Conservation (phyloP, 164 flowering plant species). For the Echeveria elegans region DNA sequence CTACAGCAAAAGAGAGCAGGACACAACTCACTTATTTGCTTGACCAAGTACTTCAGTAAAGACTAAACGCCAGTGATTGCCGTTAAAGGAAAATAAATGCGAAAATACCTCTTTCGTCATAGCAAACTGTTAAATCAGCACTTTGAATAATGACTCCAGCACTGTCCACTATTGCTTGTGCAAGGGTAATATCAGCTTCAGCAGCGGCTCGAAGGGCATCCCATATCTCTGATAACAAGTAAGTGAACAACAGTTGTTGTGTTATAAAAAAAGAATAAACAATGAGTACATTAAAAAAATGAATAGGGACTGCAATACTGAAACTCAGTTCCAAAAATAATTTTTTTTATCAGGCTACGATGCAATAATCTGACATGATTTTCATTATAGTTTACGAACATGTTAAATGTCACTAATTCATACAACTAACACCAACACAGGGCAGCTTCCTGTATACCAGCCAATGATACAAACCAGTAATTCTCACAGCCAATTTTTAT, state of each 20-base stretch:
- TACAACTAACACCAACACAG: not conserved
- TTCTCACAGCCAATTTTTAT: not conserved
- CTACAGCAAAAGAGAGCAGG: slow-evolving; percentile 29
- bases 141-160: slow-evolving; percentile 76
- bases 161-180: slow-evolving; percentile 79
- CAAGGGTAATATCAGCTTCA: slow-evolving; percentile 64
- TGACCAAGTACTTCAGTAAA: not conserved
- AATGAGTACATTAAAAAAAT: not conserved
- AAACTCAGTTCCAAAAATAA: too few relatives aligned
- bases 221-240: slow-evolving; percentile 60
- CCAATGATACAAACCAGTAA: not conserved
- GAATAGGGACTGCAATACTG: not conserved
- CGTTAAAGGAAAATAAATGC: not conserved
- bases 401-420: not conserved
- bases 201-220: slow-evolving; percentile 95
- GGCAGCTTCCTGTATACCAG: not conserved
- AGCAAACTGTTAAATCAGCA: slow-evolving; percentile 77
- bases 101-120: slow-evolving; percentile 76
- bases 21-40: not conserved
- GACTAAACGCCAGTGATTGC: not conserved
- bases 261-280: not conserved
- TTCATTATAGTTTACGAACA: not conserved
- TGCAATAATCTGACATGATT: not conserved
- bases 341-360: not conserved
- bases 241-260: not conserved